phyloP scores from a whole-genome alignment of 768 basidiomycete genomes.

The Boletus rubroflammeus region DNA sequence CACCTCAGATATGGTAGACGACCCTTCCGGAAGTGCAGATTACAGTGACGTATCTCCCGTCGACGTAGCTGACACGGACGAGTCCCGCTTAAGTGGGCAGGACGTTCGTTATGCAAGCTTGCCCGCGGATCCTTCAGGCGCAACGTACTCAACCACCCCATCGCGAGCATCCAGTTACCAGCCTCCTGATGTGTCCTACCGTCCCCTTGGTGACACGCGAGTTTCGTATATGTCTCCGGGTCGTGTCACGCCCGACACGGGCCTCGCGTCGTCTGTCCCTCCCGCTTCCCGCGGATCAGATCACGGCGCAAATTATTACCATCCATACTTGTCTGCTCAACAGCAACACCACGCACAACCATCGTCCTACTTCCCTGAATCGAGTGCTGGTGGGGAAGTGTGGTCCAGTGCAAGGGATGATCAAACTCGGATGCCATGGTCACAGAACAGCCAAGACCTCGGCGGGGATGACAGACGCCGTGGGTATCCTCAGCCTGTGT shows the following conservation, averaged over 20 bases:
- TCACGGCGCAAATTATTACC: slow-evolving; percentile 20
- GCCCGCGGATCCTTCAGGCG: slow-evolving; percentile 19
- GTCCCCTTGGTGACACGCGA: slow-evolving; percentile 26
- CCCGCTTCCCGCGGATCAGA: slow-evolving; percentile 28
- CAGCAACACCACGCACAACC: slow-evolving; percentile 24
- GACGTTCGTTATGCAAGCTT: slow-evolving; percentile 23
- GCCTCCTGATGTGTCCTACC: slow-evolving; percentile 22
- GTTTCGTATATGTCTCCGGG: slow-evolving; percentile 26
- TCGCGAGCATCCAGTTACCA: slow-evolving; percentile 26
- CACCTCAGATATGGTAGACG: slow-evolving; percentile 33
- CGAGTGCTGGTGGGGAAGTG: slow-evolving; percentile 16
- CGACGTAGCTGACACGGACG: slow-evolving; percentile 29
- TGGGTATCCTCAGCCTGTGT: slow-evolving; percentile 25
- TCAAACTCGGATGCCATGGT: slow-evolving; percentile 23
- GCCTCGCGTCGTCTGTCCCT: slow-evolving; percentile 16
- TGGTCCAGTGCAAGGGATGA: slow-evolving; percentile 25
- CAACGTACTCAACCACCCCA: slow-evolving; percentile 10
- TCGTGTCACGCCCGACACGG: slow-evolving; percentile 26
- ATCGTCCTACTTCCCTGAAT: slow-evolving; percentile 23
- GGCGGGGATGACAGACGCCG: slow-evolving; percentile 26
- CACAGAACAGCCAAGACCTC: slow-evolving; percentile 24
- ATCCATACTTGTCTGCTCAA: slow-evolving; percentile 24
- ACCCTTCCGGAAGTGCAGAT: slow-evolving; percentile 24
- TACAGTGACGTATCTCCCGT: slow-evolving; percentile 40
- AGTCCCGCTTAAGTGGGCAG: slow-evolving; percentile 12